phyloP scores from a whole-genome alignment of 1,284 basidiomycete genomes.

The Papiliotrema laurentii region DNA sequence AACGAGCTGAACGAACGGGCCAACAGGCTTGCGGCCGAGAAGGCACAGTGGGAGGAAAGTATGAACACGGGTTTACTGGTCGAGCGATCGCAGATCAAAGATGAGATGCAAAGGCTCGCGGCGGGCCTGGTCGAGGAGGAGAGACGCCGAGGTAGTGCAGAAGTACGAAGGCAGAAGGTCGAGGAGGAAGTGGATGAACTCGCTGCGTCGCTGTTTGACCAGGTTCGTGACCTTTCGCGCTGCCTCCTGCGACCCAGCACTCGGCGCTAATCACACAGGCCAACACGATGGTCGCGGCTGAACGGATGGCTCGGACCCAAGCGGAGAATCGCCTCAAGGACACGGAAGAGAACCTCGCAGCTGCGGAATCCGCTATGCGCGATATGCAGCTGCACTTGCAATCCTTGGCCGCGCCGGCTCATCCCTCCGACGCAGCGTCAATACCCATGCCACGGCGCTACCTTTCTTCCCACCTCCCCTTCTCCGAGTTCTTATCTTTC shows the following conservation, averaged over 20 bases:
- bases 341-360: slow-evolving; percentile 72
- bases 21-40: slow-evolving; percentile 60
- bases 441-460: slow-evolving; percentile 45
- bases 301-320: slow-evolving; percentile 65
- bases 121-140: slow-evolving; percentile 92
- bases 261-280: no score
- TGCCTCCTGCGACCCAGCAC: no score
- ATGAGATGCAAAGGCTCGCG: slow-evolving; percentile 90
- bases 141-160: slow-evolving; percentile 81
- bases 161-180: slow-evolving; percentile 65
- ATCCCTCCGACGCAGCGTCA: slow-evolving; percentile 3
- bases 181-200: slow-evolving; percentile 93
- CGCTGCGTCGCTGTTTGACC: slow-evolving; percentile 77
- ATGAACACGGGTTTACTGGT: slow-evolving; percentile 75
- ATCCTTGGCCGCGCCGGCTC: slow-evolving; percentile 46
- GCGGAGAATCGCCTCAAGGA: slow-evolving; percentile 79
- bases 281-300: slow-evolving; percentile 90
- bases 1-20: slow-evolving; percentile 62
- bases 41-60: slow-evolving; percentile 50
- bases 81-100: slow-evolving; percentile 82
- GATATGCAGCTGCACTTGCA: slow-evolving; percentile 84
- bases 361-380: slow-evolving; percentile 79
- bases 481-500: slow-evolving; percentile 80
- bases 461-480: slow-evolving; percentile 68
- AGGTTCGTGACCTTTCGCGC: slow-evolving; percentile 43